Evolutionary conservation across 1,284 basidiomycete genomes (phyloP), one percentile per base, ranked within the genome.

Genomic region (Tremellales sp.): DNA sequence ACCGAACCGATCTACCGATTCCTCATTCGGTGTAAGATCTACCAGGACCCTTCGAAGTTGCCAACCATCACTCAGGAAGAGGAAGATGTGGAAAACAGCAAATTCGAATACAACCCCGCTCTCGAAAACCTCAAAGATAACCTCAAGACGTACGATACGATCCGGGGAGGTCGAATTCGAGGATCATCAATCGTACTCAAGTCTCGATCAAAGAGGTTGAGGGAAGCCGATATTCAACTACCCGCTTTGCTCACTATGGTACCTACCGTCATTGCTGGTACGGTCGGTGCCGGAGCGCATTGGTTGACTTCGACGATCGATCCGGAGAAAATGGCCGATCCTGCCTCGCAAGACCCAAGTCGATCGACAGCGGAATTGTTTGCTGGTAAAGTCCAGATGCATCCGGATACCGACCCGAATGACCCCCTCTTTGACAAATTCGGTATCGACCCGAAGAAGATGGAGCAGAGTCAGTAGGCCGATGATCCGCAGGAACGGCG

Each of bases 191-290:
- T 94, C 58, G 87, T 91, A 43, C 79, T 81, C 61, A 86, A 85
- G 77, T 86, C 84, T 60, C 81, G 87, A 33, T 80, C 80, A 11
- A 81, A 82, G 10, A 78, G 77, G 37, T 50, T 73, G 43, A 53
- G 79, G 23, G 80, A 86, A 41, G 76, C 79, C 29, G 78, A 75
- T 59, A 68, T 78, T 45, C 65, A 72, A 54, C 62, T 78, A 25
- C 50, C 87, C 12, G 81, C 80, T 4, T 75, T 93, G 26, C 79
- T 94, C 76, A 83, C 89, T 3, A 93, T 94, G 87, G 84, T 91
- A 0, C 92, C 91, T 8, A 85, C 86, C 0, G 72, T 96, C 17
- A 83, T 96, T 56, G 85, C 86, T 22, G 85, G 88, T 7, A 85
- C 88, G 5, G 83, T 94, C 42, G 90, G 64, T 51, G 87, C 87